Conservation (phyloP, 441 rosid species). For the Adansonia madagascariensis region DNA sequence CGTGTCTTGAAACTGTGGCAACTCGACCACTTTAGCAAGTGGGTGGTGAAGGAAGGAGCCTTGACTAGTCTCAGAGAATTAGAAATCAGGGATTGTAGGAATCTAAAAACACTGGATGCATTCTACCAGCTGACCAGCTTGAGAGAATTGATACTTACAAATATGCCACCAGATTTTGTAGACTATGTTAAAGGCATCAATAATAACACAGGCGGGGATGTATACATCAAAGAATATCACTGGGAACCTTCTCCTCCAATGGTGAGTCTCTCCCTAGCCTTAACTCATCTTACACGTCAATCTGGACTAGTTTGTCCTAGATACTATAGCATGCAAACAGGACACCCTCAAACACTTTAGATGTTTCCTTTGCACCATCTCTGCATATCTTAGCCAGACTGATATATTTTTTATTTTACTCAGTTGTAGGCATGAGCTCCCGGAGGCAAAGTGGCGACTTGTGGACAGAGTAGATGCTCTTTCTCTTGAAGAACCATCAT, state of each 20-base stretch:
- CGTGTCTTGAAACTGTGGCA: constrained; percentile 42
- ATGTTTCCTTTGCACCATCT: not conserved
- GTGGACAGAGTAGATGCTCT: not conserved
- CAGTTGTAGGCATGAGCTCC: not conserved
- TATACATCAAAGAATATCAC: constrained; percentile 3
- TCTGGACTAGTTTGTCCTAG: not conserved
- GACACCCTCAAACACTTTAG: not conserved
- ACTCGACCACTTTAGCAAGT: constrained; percentile 23
- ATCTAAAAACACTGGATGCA: not conserved
- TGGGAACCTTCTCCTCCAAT: constrained; percentile 22
- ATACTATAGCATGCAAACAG: not conserved
- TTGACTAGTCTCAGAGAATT: constrained; percentile 37
- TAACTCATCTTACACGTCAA: not conserved
- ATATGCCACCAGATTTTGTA: constrained; percentile 26
- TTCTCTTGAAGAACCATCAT: not conserved
- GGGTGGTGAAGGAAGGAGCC: constrained; percentile 29
- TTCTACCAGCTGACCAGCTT: constrained; percentile 16
- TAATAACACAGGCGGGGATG: not conserved
- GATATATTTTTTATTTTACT: not conserved
- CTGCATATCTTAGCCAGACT: not conserved
- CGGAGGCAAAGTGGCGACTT: not conserved
- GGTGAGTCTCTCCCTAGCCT: not conserved
- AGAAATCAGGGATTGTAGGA: constrained; percentile 36
- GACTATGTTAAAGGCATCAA: constrained; percentile 9
- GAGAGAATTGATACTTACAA: constrained; percentile 34